Conservation (phyloP, 805 yeast genomes). For the Pichia kluyveri region DNA sequence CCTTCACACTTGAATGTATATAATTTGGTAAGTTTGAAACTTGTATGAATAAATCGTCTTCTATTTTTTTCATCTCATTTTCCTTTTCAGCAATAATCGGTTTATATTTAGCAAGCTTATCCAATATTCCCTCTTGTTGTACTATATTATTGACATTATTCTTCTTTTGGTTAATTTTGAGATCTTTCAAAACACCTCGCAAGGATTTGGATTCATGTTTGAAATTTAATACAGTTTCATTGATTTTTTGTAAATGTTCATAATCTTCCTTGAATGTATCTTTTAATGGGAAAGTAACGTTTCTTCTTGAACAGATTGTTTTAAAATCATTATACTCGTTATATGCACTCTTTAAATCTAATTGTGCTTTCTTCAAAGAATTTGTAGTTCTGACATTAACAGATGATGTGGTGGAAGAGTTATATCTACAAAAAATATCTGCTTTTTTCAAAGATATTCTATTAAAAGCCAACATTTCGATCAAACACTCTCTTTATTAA, state of each 20-base stretch:
- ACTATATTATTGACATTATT: slow-evolving; percentile 2
- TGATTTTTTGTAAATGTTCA: slow-evolving; percentile 6
- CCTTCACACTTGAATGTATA: slow-evolving; percentile 39
- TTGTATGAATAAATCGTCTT: slow-evolving; percentile 28
- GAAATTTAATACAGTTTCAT: slow-evolving; percentile 11
- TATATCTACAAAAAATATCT: too few species aligned
- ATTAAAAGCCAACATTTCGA: too few species aligned
- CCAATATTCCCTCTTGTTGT: slow-evolving; percentile 8
- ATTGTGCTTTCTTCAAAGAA: slow-evolving; percentile 25
- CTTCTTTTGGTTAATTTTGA: slow-evolving; percentile 13
- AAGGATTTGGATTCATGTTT: slow-evolving; percentile 17
- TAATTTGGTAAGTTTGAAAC: slow-evolving; percentile 58
- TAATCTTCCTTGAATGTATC: slow-evolving; percentile 16
- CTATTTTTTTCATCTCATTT: slow-evolving; percentile 20
- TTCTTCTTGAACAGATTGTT: slow-evolving; percentile 26
- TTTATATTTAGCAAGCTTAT: slow-evolving; percentile 19
- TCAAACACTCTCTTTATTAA: too few species aligned
- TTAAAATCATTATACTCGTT: slow-evolving; percentile 21
- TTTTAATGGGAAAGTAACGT: slow-evolving; percentile 20
- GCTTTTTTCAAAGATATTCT: too few species aligned
- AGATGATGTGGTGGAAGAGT: neutral
- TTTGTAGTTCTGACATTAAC: slow-evolving; percentile 18
- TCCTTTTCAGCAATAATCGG: slow-evolving; percentile 23
- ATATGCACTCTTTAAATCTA: slow-evolving; percentile 26
- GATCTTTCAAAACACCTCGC: slow-evolving; percentile 14